Percentiles rank a stretch among this genome's conserved stretches.
Evolutionary conservation across 768 basidiomycete genomes (phyloP).

Genomic region (Pisolithus microcarpus): DNA sequence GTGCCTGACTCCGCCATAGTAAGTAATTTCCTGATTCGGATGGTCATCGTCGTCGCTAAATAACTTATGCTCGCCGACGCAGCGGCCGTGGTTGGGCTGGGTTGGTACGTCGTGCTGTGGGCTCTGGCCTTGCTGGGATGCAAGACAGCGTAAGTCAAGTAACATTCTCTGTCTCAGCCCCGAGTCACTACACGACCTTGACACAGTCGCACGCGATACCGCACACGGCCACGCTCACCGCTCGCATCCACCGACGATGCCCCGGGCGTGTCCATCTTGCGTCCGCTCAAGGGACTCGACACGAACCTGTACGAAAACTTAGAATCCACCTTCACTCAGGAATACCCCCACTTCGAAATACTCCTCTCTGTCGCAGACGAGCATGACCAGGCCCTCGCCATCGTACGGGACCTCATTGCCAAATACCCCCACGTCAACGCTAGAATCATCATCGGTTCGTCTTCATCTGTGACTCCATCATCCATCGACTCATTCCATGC

Average conservation of each 20-base stretch:
- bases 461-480: background rate
- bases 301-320: conserved; percentile 94
- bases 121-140: conserved; percentile 61
- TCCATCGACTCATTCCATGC: conserved; percentile 1
- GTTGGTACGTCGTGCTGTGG: conserved; percentile 64
- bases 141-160: conserved; percentile 52
- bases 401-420: conserved; percentile 68
- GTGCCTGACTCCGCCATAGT: too few species aligned
- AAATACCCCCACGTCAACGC: conserved; percentile 75
- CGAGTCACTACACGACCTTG: background rate
- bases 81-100: conserved; percentile 35
- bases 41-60: conserved; percentile 3
- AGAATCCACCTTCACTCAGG: conserved; percentile 86
- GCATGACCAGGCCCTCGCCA: conserved; percentile 77
- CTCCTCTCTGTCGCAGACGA: conserved; percentile 87
- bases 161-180: background rate
- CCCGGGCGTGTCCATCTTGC: conserved; percentile 89
- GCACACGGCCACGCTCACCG: conserved; percentile 56
- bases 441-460: conserved; percentile 68
- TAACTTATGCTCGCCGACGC: conserved; percentile 5
- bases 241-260: conserved; percentile 44
- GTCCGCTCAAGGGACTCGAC: conserved; percentile 93
- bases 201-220: conserved; percentile 68
- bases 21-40: background rate
- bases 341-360: conserved; percentile 89